Evolutionary conservation across 2,329 filamentous ascomycete species (phyloP), one percentile per base, ranked within the genome.

Genomic region (Colletotrichum zoysiae): DNA sequence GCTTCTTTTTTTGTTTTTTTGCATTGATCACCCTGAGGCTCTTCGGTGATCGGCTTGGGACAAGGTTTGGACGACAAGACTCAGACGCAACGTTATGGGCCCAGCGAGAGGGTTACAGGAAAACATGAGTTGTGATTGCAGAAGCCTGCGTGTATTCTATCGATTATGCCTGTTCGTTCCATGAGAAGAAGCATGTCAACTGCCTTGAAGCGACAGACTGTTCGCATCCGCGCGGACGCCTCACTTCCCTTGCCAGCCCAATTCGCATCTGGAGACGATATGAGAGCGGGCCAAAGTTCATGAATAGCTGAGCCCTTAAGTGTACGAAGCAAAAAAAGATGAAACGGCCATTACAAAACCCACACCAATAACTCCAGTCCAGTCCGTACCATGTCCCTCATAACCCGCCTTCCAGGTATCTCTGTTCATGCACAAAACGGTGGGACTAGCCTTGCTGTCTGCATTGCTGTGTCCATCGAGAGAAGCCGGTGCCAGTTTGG

Each of bases 381-480:
- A 40, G 48, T 59, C 42, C 66, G 5, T 20, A 42, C 42, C 65
- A 16, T 62, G 48, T 57, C 58, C 70, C 51, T 38, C 61, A 42
- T 58, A 26, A 40, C 61, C 56, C 40, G 38, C 48, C 48, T 63
- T 61, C 67, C 67, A 66, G 67, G 70, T 70, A 70, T 73, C 65
- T 59, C 48, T 59, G 60, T 51, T 71, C 67, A 60, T 70, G 55
- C 61, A 26, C 60, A 40, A 65, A 65, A 67, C 48, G 33, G 20
- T 23, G 16, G 16, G 14, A 26, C 57, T 73, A 74, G 35, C 42
- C 40, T 40, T 74, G 65, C 70, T 67, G 70, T 42, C 63, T 66
- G 72, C 73, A 74, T 53, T 72, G 68, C 62, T 74, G 68, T 48
- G 73, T 69, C 73, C 73, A 74, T n/a, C 73, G 65, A 38, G 72